A percentile compares a stretch with the other conserved stretches of the same genome.
Evolutionary conservation across 1,139 yeast genomes (phyloP).

Genomic region (Blastobotrys elegans): DNA sequence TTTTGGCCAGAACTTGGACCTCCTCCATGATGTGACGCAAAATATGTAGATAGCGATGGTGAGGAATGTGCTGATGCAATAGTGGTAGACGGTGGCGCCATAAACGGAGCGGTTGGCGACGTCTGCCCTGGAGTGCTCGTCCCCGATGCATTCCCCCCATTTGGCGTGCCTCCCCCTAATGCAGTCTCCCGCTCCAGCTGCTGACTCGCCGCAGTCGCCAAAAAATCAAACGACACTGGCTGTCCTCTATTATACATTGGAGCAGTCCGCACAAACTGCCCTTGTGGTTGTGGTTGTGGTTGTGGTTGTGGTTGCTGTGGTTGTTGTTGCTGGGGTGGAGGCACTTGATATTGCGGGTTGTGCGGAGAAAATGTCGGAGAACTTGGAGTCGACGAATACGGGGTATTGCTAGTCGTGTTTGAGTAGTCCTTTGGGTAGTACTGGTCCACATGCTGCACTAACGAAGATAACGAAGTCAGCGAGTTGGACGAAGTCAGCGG

Average conservation of each 20-base stretch:
- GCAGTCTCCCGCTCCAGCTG: slow-evolving; percentile 51
- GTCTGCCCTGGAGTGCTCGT: slow-evolving; percentile 12
- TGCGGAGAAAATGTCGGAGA: slow-evolving; percentile 20
- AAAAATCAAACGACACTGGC: slow-evolving; percentile 50
- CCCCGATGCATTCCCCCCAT: slow-evolving; percentile 1
- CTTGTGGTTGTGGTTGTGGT: slow-evolving; percentile 10
- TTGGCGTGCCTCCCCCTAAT: background rate
- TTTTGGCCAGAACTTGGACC: background rate
- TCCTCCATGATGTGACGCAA: slow-evolving; percentile 28
- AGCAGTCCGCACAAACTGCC: slow-evolving; percentile 11
- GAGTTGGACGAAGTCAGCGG: slow-evolving; percentile 13
- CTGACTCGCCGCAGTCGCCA: slow-evolving; percentile 80
- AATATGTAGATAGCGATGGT: slow-evolving; percentile 61
- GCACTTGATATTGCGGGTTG: slow-evolving; percentile 6
- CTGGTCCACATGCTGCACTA: slow-evolving; percentile 11
- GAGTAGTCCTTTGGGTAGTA: slow-evolving; percentile 18
- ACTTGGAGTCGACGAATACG: slow-evolving; percentile 21
- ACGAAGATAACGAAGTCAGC: slow-evolving; percentile 9
- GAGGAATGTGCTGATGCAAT: slow-evolving; percentile 54
- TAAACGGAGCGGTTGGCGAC: slow-evolving; percentile 13
- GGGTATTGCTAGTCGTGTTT: slow-evolving; percentile 17
- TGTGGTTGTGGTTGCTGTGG: slow-evolving; percentile 7
- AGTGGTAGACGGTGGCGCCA: slow-evolving; percentile 2
- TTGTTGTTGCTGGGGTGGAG: slow-evolving; percentile 9
- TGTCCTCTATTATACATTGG: slow-evolving; percentile 17